Conservation (phyloP, 2,329 filamentous ascomycete genomes). For the Fusarium xyrophilum region DNA sequence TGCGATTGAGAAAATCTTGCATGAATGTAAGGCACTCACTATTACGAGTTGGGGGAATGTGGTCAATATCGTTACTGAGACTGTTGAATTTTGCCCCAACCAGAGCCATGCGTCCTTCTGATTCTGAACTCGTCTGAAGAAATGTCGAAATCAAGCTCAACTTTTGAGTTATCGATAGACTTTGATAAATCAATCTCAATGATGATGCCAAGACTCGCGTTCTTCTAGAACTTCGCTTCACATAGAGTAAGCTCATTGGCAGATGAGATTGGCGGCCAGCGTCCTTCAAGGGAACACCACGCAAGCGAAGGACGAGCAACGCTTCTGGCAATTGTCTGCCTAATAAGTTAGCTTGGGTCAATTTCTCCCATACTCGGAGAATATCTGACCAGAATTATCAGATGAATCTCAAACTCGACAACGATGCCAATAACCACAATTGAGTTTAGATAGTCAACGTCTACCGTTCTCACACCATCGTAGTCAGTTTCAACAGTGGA, state of each 20-base stretch:
- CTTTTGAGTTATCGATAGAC: constrained; percentile 19
- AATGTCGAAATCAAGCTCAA: not conserved
- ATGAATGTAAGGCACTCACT: constrained; percentile 4
- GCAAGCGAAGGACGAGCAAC: not conserved
- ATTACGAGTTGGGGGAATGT: constrained; percentile 17
- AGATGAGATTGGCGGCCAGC: not conserved
- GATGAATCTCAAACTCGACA: constrained; percentile 5
- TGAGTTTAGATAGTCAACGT: constrained; percentile 8
- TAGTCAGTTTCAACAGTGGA: constrained; percentile 3
- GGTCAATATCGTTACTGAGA: constrained; percentile 10
- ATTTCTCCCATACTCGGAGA: not conserved
- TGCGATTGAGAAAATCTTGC: not conserved
- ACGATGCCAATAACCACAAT: constrained; percentile 15
- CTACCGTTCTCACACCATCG: not conserved
- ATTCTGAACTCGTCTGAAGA: not conserved
- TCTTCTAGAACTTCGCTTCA: constrained; percentile 10
- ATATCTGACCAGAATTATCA: not conserved
- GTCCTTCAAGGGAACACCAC: not conserved
- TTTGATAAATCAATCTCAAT: constrained; percentile 5
- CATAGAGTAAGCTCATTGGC: not conserved
- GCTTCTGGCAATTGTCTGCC: not conserved
- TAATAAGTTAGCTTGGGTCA: too few relatives aligned
- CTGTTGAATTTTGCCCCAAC: constrained; percentile 1
- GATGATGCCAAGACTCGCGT: constrained; percentile 25
- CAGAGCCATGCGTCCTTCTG: not conserved